phyloP scores from a whole-genome alignment of 1,139 yeast genomes.

The Pichia cactophila region DNA sequence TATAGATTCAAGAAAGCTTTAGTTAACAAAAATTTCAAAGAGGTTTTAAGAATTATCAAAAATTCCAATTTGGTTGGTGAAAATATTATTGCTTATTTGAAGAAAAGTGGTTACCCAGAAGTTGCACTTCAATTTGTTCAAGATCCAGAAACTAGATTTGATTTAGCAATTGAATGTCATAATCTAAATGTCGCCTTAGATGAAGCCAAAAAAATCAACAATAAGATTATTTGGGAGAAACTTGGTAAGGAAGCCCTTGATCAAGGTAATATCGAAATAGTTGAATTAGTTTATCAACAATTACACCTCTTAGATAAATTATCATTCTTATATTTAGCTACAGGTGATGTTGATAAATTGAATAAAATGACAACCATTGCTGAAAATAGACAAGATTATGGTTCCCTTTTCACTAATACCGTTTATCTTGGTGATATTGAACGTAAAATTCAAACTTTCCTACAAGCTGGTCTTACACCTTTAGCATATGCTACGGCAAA shows the following conservation, averaged over 20 bases:
- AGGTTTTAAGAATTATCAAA: slow-evolving; percentile 83
- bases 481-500: slow-evolving; percentile 92
- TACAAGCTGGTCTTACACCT: slow-evolving; percentile 75
- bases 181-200: slow-evolving; percentile 79
- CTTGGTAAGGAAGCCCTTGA: slow-evolving; percentile 79
- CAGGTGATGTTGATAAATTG: slow-evolving; percentile 73
- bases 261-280: slow-evolving; percentile 83
- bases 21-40: slow-evolving; percentile 82
- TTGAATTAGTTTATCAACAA: slow-evolving; percentile 85
- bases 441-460: slow-evolving; percentile 67
- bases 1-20: slow-evolving; percentile 92
- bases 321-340: slow-evolving; percentile 75
- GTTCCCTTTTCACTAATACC: slow-evolving; percentile 78
- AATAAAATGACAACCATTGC: slow-evolving; percentile 85
- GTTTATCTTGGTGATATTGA: slow-evolving; percentile 69
- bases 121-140: slow-evolving; percentile 91
- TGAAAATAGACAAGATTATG: slow-evolving; percentile 75
- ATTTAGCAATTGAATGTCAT: slow-evolving; percentile 89
- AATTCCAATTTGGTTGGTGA: slow-evolving; percentile 93
- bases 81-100: slow-evolving; percentile 89
- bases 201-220: slow-evolving; percentile 76
- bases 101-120: slow-evolving; percentile 93
- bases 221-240: slow-evolving; percentile 67
- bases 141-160: slow-evolving; percentile 94
- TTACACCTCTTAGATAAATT: slow-evolving; percentile 81